Percentiles rank a stretch among this genome's conserved stretches.
phyloP scores from a whole-genome alignment of 805 yeast genomes.

The Pichia exigua region DNA sequence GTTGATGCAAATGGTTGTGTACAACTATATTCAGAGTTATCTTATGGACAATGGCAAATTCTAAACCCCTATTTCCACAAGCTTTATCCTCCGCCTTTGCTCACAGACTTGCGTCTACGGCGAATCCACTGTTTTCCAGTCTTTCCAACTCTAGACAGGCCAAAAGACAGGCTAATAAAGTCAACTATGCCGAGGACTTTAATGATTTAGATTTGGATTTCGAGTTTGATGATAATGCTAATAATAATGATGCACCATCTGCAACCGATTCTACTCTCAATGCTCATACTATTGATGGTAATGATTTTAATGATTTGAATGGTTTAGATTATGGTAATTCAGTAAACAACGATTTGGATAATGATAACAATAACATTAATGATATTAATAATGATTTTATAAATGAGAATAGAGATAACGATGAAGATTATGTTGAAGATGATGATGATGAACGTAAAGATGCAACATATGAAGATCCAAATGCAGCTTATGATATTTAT shows the following conservation, averaged over 20 bases:
- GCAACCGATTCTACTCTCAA: background rate
- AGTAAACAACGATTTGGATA: conserved; percentile 8
- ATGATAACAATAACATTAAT: conserved; percentile 34
- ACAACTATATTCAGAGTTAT: background rate
- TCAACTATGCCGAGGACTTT: conserved; percentile 72
- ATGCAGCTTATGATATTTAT: conserved; percentile 30
- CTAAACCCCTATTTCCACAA: conserved; percentile 49
- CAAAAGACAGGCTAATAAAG: conserved; percentile 60
- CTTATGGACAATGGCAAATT: background rate
- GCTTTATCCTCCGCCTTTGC: conserved; percentile 71
- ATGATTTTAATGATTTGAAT: background rate
- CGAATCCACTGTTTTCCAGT: conserved; percentile 63
- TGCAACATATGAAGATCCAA: conserved; percentile 58
- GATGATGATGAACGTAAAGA: conserved; percentile 54
- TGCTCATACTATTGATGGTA: background rate
- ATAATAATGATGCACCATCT: background rate
- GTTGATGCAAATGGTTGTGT: background rate
- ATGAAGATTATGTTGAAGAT: conserved; percentile 35
- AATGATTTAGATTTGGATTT: conserved; percentile 59
- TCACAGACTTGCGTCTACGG: conserved; percentile 63
- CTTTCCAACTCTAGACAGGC: conserved; percentile 73
- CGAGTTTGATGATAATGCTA: conserved; percentile 13
- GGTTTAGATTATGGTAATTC: background rate
- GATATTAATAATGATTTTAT: conserved; percentile 8
- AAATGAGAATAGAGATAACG: conserved; percentile 26